Conservation (phyloP, 1,284 basidiomycete species). For the Apiotrichum veenhuisii region DNA sequence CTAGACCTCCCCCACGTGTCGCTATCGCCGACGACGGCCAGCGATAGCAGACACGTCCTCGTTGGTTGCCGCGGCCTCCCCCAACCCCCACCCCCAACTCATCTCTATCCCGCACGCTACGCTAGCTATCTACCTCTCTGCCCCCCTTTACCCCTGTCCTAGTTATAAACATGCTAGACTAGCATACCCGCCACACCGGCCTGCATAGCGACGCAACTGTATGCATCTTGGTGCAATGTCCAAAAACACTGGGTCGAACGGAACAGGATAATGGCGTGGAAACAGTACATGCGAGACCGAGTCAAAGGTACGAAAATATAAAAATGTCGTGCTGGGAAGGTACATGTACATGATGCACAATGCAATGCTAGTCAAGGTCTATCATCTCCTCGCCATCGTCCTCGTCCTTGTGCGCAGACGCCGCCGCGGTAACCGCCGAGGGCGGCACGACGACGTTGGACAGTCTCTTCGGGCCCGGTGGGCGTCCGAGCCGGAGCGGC, state of each 20-base stretch:
- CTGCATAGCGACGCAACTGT: conserved; percentile 5
- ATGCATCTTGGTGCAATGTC: conserved; percentile 5
- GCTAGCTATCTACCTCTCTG: not conserved
- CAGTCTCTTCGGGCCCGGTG: conserved; percentile 7
- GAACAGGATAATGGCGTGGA: too few species aligned
- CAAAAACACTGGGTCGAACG: too few species aligned
- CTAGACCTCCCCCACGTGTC: too few species aligned
- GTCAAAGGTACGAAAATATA: too few species aligned
- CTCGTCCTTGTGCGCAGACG: not conserved
- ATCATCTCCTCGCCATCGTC: conserved; percentile 24
- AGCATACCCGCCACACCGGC: conserved; percentile 3
- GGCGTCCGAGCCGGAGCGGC: not conserved
- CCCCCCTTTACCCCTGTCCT: not conserved
- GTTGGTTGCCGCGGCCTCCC: not conserved
- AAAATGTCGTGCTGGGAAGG: too few species aligned
- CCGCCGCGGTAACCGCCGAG: not conserved
- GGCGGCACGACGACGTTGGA: conserved; percentile 7
- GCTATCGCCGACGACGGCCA: too few species aligned
- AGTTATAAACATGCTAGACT: not conserved
- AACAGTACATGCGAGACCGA: not conserved
- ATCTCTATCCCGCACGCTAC: not conserved
- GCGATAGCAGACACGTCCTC: too few species aligned
- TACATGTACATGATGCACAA: not conserved
- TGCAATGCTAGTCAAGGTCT: conserved; percentile 25
- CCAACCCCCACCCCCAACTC: not conserved